Base-by-base conservation (phyloP, 495 filamentous ascomycete genomes). In the Penicillium soppii region DNA sequence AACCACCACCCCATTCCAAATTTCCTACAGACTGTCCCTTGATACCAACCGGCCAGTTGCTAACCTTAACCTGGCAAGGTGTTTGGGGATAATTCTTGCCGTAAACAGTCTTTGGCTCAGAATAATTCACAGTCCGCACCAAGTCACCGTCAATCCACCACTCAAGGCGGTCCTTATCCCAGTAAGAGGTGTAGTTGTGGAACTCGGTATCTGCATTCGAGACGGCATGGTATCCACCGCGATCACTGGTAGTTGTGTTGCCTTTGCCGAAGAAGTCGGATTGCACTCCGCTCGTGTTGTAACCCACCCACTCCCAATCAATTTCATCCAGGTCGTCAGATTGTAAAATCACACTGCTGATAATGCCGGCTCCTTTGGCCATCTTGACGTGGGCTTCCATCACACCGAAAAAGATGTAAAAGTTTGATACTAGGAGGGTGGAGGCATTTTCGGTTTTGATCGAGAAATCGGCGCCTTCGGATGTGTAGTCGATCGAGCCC, bases 181-280 rank as follows among this genome's bases (percentile, higher is more conserved):
- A 96, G 65, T 91, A 84, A 49, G 92, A 73, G 1, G 79, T 82
- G 59, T 95, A 96, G 29, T 81, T 94, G 68, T 90, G 80, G 59
- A 81, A 95, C 3, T 73, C 65, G 7, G 73, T 63, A n/a, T 67
- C 74, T 22, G 89, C 82, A 57, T 83, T 81, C 7, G 71, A 68
- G 25, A 81, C 75, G 2, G 59, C 49, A 52, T 80, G 75, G 47
- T 29, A 33, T 17, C 48, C 58, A 20, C 58, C 58, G 30, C 88
- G 87, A 66, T 91, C 81, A 66, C 89, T 91, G 4, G 78, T 79
- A 3, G 77, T 73, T 0, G 87, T 89, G 40, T 87, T 81, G 6
- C 89, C 90, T 67, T 94, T 91, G 64, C 88, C 86, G 62, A 94
- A 96, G 70, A 90, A 96, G 65, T 95, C 91, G 49, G 82, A 86